Base-by-base conservation (phyloP, 2,329 filamentous ascomycete genomes). In the Fusarium marasasianum region DNA sequence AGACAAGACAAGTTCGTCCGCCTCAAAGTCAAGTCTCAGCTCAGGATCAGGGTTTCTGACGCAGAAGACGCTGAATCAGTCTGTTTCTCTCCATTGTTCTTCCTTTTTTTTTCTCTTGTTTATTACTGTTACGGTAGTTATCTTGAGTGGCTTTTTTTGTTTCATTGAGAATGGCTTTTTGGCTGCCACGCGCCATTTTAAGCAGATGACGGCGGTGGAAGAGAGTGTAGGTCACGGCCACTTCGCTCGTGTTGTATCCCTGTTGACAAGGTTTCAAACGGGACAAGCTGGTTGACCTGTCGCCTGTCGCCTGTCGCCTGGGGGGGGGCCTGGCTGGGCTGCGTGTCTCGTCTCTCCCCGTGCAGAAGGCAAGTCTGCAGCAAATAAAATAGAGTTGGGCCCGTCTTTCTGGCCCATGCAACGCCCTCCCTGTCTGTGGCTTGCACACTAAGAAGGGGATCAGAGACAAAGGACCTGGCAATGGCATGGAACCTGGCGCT, bases 151-250 rank as follows among this genome's bases (percentile, higher is more conserved):
- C 79, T 45, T 41, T 48, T 53, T 17, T 12, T 35, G 43, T 29
- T 24, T 50, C 33, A 14, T 26, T 5, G 20, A 38, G 20, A 38
- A 44, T 53, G 48, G 48, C 58, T 51, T 53, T 53, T 41, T 56
- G 69, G 53, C 44, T 76, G 80, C 69, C 79, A 81, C 14, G 79
- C 81, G 60, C 71, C 72, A 73, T 75, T 62, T 55, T 66, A 56
- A 54, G 63, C 40, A 60, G 60, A 69, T 75, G 64, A 65, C 51
- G 59, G 67, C 55, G 63, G 67, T 43, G 51, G 50, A 62, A 62
- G 53, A 62, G 35, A 18, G 15, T 53, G 51, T 47, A 51, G 22
- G 48, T 24, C 51, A 33, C 41, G 51, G 35, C 20, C 38, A 31
- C 37, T 43, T 35, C 18, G 62, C 68, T 65, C 67, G 67, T 70